phyloP scores from a whole-genome alignment of 1,284 basidiomycete genomes.

The Tilletia setariae region DNA sequence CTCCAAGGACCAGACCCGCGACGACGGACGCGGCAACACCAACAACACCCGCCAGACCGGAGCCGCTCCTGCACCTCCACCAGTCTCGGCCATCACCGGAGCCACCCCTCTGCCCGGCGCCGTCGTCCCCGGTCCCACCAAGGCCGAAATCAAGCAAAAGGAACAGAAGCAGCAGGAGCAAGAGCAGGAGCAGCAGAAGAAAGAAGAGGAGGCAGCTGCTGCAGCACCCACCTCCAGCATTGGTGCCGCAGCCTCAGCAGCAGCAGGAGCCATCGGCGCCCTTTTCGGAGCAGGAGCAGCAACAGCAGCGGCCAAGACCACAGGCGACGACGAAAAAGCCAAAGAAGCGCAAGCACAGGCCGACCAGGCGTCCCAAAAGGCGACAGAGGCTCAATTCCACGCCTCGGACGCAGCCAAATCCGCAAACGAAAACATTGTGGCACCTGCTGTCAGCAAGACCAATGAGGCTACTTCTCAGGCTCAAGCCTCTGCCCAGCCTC shows the following conservation, averaged over 20 bases:
- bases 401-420: not conserved
- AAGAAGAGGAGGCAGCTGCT: not conserved
- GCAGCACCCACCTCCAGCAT: not conserved
- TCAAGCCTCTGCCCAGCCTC: not conserved
- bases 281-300: not conserved
- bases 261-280: constrained; percentile 11
- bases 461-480: not conserved
- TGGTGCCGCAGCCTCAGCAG: not conserved
- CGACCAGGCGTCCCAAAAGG: not conserved
- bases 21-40: constrained; percentile 5
- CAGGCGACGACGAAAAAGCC: not conserved
- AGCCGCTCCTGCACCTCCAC: not conserved
- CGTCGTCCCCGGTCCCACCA: not conserved
- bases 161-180: not conserved
- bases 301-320: not conserved
- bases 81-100: not conserved
- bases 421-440: not conserved
- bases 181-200: not conserved
- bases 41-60: not conserved
- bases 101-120: not conserved
- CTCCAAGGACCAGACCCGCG: not conserved
- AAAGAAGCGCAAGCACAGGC: not conserved
- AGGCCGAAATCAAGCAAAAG: not conserved
- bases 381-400: not conserved
- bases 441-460: not conserved